phyloP scores from a whole-genome alignment of 78 protist species.

The Dictyostelium firmibasis region DNA sequence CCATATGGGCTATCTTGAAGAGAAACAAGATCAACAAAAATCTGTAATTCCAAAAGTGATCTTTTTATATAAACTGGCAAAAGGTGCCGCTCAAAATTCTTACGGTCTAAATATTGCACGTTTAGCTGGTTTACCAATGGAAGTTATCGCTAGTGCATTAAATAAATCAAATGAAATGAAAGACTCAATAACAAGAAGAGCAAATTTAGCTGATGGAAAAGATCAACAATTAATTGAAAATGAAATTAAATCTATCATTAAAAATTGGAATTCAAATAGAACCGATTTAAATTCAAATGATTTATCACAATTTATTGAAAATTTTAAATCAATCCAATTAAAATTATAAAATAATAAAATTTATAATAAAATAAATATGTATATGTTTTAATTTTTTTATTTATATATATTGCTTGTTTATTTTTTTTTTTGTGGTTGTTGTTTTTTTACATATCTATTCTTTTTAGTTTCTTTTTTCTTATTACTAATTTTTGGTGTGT shows the following conservation, averaged over 20 bases:
- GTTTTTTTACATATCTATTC: slow-evolving; percentile 20
- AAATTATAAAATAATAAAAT: neutral
- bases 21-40: neutral
- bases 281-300: neutral
- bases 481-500: neutral
- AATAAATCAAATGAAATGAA: slow-evolving; percentile 60
- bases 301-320: neutral
- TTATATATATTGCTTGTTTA: neutral
- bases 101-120: slow-evolving; percentile 80
- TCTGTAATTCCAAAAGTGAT: slow-evolving; percentile 31
- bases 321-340: neutral
- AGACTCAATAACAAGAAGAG: slow-evolving; percentile 28
- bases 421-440: slow-evolving; percentile 14
- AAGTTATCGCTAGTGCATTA: neutral
- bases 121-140: slow-evolving; percentile 64
- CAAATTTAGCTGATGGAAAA: neutral
- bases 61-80: slow-evolving; percentile 74
- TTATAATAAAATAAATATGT: neutral
- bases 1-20: slow-evolving; percentile 88
- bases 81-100: slow-evolving; percentile 44
- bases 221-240: neutral
- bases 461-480: neutral
- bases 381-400: neutral
- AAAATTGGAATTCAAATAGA: neutral
- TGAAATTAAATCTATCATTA: neutral